Base-by-base conservation (phyloP, 2,329 filamentous ascomycete species). In the Pseudogymnoascus sp. region DNA sequence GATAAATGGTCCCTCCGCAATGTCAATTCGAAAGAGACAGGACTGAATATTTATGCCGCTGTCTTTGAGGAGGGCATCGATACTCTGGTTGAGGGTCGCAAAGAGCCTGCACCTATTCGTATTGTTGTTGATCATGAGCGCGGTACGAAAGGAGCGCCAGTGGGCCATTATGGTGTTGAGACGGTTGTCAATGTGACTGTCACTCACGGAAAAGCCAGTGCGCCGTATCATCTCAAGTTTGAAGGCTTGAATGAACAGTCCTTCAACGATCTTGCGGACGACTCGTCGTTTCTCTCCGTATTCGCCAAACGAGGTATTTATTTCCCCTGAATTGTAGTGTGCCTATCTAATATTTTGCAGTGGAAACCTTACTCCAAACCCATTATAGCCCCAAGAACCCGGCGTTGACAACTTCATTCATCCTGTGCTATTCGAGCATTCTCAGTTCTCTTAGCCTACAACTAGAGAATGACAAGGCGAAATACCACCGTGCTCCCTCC, bases 1-100 rank as follows among this genome's bases (percentile, higher is more conserved):
- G 81, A 86, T 13, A 85, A 83, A 68, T 97, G 91, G 92, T 89
- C 89, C 33, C 82, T 95, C 33, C 84, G 91, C 37, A 88, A 86
- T 18, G 82, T 85, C 12, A 83, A 81, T 63, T 82, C 86, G 72
- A 80, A 82, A 37, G 87, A 87, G 69, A 81, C 76, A 63, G 82
- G 80, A 61, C 74, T 87, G 8, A 82, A 79, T 8, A 67, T 87
- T 27, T 83, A 85, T 67, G 84, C 86, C 1, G 88, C 89, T 5
- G 80, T 92, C 3, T 90, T 89, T 63, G 87, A 92, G 68, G 87
- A 91, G 70, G 83, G 82, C 0, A 81, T 84, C 13, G 80, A 83
- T 63, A 79, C 86, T 63, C 77, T 86, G 12, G 73, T 86, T 27
- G 83, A 87, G 65, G 85, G 86, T 1, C 82, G 88, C 62, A 82